Conservation (phyloP, 345 rosid species). For the Fremontodendron californicum region DNA sequence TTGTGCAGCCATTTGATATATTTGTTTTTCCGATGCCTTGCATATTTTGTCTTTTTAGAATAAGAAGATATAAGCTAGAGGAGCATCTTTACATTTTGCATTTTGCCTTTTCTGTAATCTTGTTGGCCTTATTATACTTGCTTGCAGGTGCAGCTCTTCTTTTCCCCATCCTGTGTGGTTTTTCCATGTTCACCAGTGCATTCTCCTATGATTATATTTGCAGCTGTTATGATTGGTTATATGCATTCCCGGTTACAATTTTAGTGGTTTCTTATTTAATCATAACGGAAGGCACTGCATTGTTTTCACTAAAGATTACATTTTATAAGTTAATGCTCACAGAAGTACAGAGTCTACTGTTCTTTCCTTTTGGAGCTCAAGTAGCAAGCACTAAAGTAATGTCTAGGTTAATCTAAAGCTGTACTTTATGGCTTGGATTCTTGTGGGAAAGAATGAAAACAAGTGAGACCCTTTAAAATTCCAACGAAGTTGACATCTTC, state of each 20-base stretch:
- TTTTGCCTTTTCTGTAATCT: background rate
- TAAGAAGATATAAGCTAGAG: background rate
- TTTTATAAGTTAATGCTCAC: background rate
- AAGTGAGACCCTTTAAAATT: background rate
- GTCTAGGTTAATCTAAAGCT: background rate
- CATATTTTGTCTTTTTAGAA: background rate
- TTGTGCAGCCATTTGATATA: background rate
- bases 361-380: slow-evolving; percentile 1
- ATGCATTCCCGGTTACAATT: background rate
- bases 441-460: background rate
- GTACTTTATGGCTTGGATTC: background rate
- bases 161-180: background rate
- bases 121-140: background rate
- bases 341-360: background rate
- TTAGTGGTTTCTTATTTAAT: background rate
- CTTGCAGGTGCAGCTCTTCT: background rate
- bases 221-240: background rate
- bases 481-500: background rate
- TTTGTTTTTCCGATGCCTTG: background rate
- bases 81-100: background rate
- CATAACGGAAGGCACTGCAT: background rate
- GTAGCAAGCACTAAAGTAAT: background rate
- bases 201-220: background rate
- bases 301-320: background rate
- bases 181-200: background rate